Evolutionary conservation across 345 rosid species (phyloP).

Genomic region (Conringia planisiliqua): DNA sequence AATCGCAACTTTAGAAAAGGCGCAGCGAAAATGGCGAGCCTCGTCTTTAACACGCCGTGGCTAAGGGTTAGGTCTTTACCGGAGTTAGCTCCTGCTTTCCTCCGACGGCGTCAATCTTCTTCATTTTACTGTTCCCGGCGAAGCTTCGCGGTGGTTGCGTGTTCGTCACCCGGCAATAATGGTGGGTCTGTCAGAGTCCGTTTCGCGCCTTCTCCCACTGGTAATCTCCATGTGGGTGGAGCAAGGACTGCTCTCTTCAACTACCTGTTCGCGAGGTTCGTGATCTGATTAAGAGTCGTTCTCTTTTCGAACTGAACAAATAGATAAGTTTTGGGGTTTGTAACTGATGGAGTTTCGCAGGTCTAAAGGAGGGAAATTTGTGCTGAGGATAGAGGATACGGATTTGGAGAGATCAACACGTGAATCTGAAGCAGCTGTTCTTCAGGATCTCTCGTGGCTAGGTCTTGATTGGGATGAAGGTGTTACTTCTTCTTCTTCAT

Average conservation of each 20-base stretch:
- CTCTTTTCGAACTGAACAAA: neutral
- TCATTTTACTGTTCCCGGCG: conserved; percentile 1
- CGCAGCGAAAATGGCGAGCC: conserved; percentile 44
- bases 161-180: conserved; percentile 2
- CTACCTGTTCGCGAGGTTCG: conserved; percentile 82
- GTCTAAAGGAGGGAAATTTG: conserved; percentile 90
- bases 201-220: conserved; percentile 97
- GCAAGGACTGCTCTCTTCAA: conserved; percentile 98
- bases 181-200: conserved; percentile 68
- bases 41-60: conserved; percentile 52
- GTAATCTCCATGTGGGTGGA: conserved; percentile 95
- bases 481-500: conserved; percentile 12
- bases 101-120: conserved; percentile 18
- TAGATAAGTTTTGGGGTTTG: neutral
- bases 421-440: conserved; percentile 91
- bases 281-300: neutral
- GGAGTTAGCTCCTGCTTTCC: conserved; percentile 36
- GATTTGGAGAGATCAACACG: conserved; percentile 90
- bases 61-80: conserved; percentile 47
- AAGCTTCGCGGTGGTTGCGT: conserved; percentile 31
- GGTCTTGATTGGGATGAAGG: conserved; percentile 98
- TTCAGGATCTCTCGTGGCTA: conserved; percentile 84
- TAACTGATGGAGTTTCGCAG: conserved; percentile 29
- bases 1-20: neutral
- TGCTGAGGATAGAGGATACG: conserved; percentile 89